Conservation (phyloP, 2,329 filamentous ascomycete genomes). For the Aspergillus phoenicis region DNA sequence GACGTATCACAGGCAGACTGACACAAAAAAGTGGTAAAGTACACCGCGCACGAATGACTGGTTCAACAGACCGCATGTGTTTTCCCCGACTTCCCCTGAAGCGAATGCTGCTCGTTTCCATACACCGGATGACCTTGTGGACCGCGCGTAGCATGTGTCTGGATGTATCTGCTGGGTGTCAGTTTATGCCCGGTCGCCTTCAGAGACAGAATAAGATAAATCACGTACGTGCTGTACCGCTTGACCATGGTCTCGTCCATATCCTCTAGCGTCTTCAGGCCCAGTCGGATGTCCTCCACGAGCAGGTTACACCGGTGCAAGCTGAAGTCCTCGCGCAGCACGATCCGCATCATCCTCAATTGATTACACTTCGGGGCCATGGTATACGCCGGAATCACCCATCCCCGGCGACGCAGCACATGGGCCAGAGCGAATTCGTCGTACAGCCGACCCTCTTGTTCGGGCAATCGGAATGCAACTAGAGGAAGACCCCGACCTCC, state of each 20-base stretch:
- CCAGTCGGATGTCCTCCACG: constrained; percentile 74
- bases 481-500: constrained; percentile 78
- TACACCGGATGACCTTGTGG: constrained; percentile 45
- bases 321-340: constrained; percentile 88
- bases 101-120: constrained; percentile 74
- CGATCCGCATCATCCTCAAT: constrained; percentile 87
- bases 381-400: constrained; percentile 93
- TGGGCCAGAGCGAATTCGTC: constrained; percentile 79
- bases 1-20: constrained; percentile 5
- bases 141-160: constrained; percentile 12
- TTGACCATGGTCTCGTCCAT: constrained; percentile 72
- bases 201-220: neutral
- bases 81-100: constrained; percentile 86
- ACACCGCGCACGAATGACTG: neutral
- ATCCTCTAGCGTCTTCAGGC: constrained; percentile 67
- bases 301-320: constrained; percentile 76
- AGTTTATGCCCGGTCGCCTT: neutral
- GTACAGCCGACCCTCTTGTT: constrained; percentile 58
- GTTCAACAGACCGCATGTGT: constrained; percentile 77
- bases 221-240: constrained; percentile 63
- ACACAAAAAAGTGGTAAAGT: neutral
- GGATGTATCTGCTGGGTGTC: constrained; percentile 9
- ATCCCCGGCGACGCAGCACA: constrained; percentile 78
- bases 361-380: constrained; percentile 85
- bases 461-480: constrained; percentile 78